Conservation (phyloP, 305 asterid species). For the Solanum aculeatissimum region DNA sequence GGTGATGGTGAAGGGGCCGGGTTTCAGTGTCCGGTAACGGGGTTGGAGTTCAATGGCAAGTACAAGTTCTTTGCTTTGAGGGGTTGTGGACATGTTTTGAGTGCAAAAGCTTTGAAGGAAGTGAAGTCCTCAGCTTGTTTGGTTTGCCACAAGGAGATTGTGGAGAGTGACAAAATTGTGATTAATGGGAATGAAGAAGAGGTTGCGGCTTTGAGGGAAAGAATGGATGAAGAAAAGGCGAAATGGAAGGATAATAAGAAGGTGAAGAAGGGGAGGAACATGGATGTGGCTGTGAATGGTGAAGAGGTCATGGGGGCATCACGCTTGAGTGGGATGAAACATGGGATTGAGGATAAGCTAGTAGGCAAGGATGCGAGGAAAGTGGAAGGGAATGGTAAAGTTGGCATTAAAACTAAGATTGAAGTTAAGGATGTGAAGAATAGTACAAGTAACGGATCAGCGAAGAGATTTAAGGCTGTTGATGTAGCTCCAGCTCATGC, state of each 20-base stretch:
- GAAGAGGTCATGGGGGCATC: conserved; percentile 19
- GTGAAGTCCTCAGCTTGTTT: conserved; percentile 66
- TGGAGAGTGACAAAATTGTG: conserved; percentile 57
- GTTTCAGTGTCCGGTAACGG: conserved; percentile 77
- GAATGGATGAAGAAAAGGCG: conserved; percentile 46
- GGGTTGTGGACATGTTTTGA: conserved; percentile 80
- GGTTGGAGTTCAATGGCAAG: conserved; percentile 74
- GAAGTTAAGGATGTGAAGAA: conserved; percentile 17
- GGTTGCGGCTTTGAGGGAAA: conserved; percentile 60
- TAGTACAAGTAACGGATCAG: conserved; percentile 13
- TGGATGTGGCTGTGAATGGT: conserved; percentile 12
- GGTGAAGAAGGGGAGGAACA: conserved; percentile 40
- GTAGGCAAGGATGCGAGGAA: conserved; percentile 8
- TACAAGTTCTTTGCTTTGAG: conserved; percentile 54
- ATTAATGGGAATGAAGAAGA: conserved; percentile 88
- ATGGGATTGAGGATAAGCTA: conserved; percentile 34
- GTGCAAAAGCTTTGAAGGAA: conserved; percentile 87
- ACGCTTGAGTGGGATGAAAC: conserved; percentile 49
- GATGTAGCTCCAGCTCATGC: conserved; percentile 60
- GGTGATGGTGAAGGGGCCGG: conserved; percentile 15
- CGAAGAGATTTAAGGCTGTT: conserved; percentile 56
- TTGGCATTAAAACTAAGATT: conserved; percentile 13
- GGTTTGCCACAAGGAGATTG: conserved; percentile 69
- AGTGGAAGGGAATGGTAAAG: conserved; percentile 7
- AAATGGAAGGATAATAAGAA: conserved; percentile 39